Base-by-base conservation (phyloP, 2,329 filamentous ascomycete genomes). In the Sclerotinia subarctica region DNA sequence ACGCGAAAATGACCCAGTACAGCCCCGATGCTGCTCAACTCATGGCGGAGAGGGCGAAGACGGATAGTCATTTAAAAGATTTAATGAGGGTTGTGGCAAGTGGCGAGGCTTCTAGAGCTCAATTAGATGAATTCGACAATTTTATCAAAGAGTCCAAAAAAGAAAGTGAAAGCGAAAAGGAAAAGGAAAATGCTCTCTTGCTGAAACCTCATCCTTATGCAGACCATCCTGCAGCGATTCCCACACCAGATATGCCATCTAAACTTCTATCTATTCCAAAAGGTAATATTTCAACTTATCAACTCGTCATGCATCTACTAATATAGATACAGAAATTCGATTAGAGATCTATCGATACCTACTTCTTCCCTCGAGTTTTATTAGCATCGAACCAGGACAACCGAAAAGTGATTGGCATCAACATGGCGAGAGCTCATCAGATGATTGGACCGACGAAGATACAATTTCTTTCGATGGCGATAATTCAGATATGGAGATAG, bases 311-410 rank as follows among this genome's bases (percentile, higher is more conserved):
- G 2, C 15, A 4, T 26, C 26, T 35, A 51, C 3, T 63, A 63
- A 63, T 4, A 2, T 7, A 26, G 21, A 26, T 46, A 46, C n/a
- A 67, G 66, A 68, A 51, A 56, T 64, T 17, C 58, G 66, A 32
- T 29, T 64, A 15, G 49, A 68, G 58, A 68, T 68, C 26, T 68
- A 68, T 56, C 58, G 66, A 46, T 68, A 68, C 17, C 59, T 68
- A 15, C 59, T 68, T 56, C 38, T 68, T n/a, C 59, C 66, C 11
- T 26, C 44, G 7, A 4, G 24, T 11, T 47, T 47, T n/a, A 10
- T 68, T 19, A 49, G 32, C 21, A 47, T 68, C 5, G 42, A 26
- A 26, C 29, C 52, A 51, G 29, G 29, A 42, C 4, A 44, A 19
- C 35, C 47, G n/a, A 24, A 35, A 29, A 26, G 17, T 15, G 13